Percentiles rank a stretch among this genome's conserved stretches.
phyloP scores from a whole-genome alignment of 345 rosid genomes.

The Aurinia saxatilis region DNA sequence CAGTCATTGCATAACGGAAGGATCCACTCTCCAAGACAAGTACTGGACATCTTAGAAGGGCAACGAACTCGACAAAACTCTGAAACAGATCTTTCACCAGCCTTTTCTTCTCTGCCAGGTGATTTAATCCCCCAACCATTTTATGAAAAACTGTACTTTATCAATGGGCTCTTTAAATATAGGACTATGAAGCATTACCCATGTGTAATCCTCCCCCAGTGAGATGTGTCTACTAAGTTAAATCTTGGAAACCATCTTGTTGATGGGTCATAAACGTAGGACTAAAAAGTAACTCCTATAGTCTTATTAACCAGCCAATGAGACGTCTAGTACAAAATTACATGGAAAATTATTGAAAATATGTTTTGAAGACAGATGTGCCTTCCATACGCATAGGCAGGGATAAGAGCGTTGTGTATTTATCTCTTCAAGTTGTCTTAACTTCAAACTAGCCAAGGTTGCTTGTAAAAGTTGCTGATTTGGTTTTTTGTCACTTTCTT shows the following conservation, averaged over 20 bases:
- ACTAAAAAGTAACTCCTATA: background rate
- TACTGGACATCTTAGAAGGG: background rate
- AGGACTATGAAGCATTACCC: too few relatives aligned
- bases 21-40: background rate
- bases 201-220: too few relatives aligned
- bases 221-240: too few relatives aligned
- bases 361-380: background rate
- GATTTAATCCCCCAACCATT: background rate
- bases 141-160: background rate
- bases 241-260: background rate
- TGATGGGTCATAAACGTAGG: background rate
- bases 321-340: background rate
- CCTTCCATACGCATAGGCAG: background rate
- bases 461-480: background rate
- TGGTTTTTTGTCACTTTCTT: background rate
- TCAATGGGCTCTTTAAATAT: too few relatives aligned
- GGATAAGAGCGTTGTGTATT: background rate
- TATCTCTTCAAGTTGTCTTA: background rate
- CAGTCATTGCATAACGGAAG: background rate
- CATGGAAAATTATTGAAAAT: background rate
- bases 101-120: conserved; percentile 6
- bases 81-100: conserved; percentile 8
- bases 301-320: background rate
- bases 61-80: background rate
- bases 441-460: background rate